Evolutionary conservation across 495 filamentous ascomycete genomes (phyloP), one percentile per base, ranked within the genome.

Genomic region (Neurospora intermedia): DNA sequence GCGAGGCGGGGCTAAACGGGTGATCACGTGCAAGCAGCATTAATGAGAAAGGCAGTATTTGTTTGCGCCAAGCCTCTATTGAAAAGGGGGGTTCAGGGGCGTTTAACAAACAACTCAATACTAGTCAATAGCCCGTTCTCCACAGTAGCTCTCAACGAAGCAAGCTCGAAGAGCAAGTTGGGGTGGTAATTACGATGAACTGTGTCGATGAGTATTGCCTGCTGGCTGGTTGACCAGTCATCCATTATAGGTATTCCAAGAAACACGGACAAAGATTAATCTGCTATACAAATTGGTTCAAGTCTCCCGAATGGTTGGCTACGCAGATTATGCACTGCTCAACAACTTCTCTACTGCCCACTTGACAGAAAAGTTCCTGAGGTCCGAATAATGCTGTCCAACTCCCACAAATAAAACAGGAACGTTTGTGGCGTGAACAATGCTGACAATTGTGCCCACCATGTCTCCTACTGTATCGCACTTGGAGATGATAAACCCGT

Each of bases 391-490:
- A 83, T 98, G 95, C 82, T 99, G 96, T 4, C 96, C 96, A 73
- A 96, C 93, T 18, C 94, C 96, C 76, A 99, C 84, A 79, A 98
- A 98, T 6, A 97, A 85, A 62, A 99, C 94, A 8, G 96, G 96
- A 70, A 97, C 94, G 18, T 95, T 94, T 4, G 96, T 98, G 16
- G 96, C 94, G 85, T 97, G 95, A 54, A 98, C 96, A 86, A 99
- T 97, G 81, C 93, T 97, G 40, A 99, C 96, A 75, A 99, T 82
- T 5, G 93, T 97, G 40, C 96, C 96, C 54, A 97, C 93, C 96
- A 98, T 99, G 83, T 98, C 95, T 38, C 96, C 96, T 59, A 98
- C 96, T 1, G 96, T 99, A 83, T 99, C 96, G 81, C 96, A 99
- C 80, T 99, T 99, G 73, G 91, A 94, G 77, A 99, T 97, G 76